Conservation (phyloP, 2,329 filamentous ascomycete species). For the Aspergillus sp. region DNA sequence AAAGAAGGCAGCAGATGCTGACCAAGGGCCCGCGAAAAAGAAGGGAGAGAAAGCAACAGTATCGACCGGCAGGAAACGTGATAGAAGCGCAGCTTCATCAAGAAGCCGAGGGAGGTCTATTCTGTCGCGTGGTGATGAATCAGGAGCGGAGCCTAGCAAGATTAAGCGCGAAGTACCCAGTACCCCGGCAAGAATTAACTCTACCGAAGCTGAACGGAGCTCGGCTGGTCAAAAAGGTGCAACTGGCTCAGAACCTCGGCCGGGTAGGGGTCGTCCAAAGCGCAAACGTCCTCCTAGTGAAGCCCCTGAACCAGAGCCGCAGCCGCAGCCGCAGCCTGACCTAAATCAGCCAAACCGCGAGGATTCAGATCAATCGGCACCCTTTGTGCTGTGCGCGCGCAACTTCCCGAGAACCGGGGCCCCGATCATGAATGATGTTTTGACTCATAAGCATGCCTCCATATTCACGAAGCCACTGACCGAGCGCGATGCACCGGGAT, state of each 20-base stretch:
- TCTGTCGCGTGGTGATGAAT: slow-evolving; percentile 34
- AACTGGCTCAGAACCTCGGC: slow-evolving; percentile 25
- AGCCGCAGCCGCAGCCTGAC: slow-evolving; percentile 20
- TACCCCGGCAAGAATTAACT: slow-evolving; percentile 36
- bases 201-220: slow-evolving; percentile 31
- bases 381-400: slow-evolving; percentile 43
- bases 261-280: slow-evolving; percentile 33
- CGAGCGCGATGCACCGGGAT: slow-evolving; percentile 73
- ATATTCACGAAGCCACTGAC: slow-evolving; percentile 76
- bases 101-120: slow-evolving; percentile 39
- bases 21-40: slow-evolving; percentile 18
- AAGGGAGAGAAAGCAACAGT: slow-evolving; percentile 28
- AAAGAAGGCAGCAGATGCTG: slow-evolving; percentile 18
- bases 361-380: slow-evolving; percentile 30
- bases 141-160: slow-evolving; percentile 22
- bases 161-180: slow-evolving; percentile 36
- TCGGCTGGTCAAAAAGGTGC: slow-evolving; percentile 29
- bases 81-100: slow-evolving; percentile 35
- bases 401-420: slow-evolving; percentile 66
- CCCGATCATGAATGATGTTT: slow-evolving; percentile 73
- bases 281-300: slow-evolving; percentile 43
- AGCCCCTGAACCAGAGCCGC: slow-evolving; percentile 27
- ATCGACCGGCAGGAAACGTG: slow-evolving; percentile 29
- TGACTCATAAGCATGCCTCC: slow-evolving; percentile 73
- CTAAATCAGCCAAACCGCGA: slow-evolving; percentile 27